Base-by-base conservation (phyloP, 164 flowering plant genomes). In the Nelumbo lutea region DNA sequence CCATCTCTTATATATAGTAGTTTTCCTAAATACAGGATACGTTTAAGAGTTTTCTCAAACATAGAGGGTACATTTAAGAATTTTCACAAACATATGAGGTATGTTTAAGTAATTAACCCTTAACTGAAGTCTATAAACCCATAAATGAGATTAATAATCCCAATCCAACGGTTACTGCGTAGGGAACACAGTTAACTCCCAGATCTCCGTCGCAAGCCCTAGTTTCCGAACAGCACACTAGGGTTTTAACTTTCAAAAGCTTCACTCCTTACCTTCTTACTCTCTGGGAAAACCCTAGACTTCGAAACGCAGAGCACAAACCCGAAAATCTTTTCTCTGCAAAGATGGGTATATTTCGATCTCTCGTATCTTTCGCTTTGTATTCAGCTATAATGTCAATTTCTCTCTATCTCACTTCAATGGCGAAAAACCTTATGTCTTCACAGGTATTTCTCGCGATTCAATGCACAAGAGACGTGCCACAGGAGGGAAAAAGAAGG, bases 371-470 rank as follows among this genome's bases (percentile, higher is more conserved):
- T 14, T 47, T 50, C 8, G 51, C 48, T 58, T 4, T 7, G 1
- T 15, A 45, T 38, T 39, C 7, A 45, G 44, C 6, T 7, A n/a
- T 10, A 59, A 14, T 10, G 5, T 38, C n/a, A 27, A n/a, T 1
- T 7, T 6, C 2, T 46, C 46, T 13, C 4, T 38, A 46, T 57
- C 4, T 62, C 52, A 39, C 42, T 50, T 14, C 55, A 13, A 64
- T 58, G 57, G 27, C 45, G 9, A 13, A 44, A 61, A 55, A 10
- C 43, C 11, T 4, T 51, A 6, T 67, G 42, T 59, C 38, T 67
- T 59, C 7, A 51, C 70, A 86, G 87, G 89, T 76, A 84, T 86
- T 43, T 84, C 88, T 11, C 83, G 88, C 63, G 86, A 85, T 79
- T 85, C 88, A 4, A 85, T 85, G 86, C 88, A 85, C 82, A 85